phyloP scores from a whole-genome alignment of 345 rosid genomes.

The Erysimum cheiranthoides region DNA sequence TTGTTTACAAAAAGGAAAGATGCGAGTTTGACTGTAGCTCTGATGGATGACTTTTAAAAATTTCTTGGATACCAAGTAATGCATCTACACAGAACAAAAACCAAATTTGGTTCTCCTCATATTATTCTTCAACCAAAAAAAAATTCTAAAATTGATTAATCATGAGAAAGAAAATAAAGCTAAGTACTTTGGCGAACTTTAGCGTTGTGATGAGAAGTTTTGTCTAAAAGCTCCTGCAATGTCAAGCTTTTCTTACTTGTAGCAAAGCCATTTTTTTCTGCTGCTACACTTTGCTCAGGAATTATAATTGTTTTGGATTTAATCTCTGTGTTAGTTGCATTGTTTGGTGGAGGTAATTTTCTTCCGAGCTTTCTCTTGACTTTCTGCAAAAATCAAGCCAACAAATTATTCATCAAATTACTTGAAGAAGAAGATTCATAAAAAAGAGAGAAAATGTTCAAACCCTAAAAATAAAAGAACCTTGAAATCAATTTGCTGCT shows the following conservation, averaged over 20 bases:
- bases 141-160: background rate
- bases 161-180: background rate
- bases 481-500: conserved; percentile 85
- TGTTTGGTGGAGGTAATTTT: conserved; percentile 87
- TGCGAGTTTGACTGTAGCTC: conserved; percentile 58
- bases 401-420: background rate
- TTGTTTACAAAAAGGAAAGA: conserved; percentile 64
- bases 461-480: conserved; percentile 25
- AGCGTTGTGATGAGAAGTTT: conserved; percentile 79
- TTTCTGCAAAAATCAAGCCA: conserved; percentile 56
- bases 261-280: conserved; percentile 76
- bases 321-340: conserved; percentile 85
- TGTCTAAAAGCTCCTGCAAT: conserved; percentile 79
- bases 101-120: background rate
- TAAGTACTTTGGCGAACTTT: conserved; percentile 76
- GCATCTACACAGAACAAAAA: conserved; percentile 61
- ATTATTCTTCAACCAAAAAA: background rate
- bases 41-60: conserved; percentile 64
- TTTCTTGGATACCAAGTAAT: conserved; percentile 69
- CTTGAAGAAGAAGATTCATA: background rate
- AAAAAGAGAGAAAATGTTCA: background rate
- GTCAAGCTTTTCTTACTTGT: conserved; percentile 91
- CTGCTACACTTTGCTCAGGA: conserved; percentile 90
- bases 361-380: conserved; percentile 87
- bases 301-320: conserved; percentile 87